Conservation (phyloP, 2,329 filamentous ascomycete species). For the Diaporthe longicolla region DNA sequence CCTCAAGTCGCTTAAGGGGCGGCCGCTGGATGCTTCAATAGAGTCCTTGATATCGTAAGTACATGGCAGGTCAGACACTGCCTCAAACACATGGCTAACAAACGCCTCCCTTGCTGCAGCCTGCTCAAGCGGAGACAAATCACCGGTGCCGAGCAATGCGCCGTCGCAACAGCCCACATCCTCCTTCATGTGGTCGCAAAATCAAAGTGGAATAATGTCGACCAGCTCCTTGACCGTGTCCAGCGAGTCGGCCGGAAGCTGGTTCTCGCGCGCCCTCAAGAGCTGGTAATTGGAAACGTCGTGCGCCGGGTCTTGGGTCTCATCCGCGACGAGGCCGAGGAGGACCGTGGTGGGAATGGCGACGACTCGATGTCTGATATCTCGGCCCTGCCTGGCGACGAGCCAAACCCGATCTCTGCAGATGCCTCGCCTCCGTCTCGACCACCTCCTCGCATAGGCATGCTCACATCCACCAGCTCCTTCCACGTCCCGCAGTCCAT, state of each 20-base stretch:
- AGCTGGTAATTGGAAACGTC: constrained; percentile 95
- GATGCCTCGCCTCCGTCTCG: constrained; percentile 40
- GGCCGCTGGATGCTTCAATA: constrained; percentile 83
- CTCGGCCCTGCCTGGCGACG: constrained; percentile 44
- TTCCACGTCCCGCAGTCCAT: constrained; percentile 81
- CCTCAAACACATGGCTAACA: not conserved
- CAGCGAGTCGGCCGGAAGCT: constrained; percentile 83
- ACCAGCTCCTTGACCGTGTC: constrained; percentile 84
- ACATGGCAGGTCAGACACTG: constrained; percentile 34
- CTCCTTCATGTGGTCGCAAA: constrained; percentile 88
- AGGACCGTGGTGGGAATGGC: constrained; percentile 76
- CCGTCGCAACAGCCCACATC: constrained; percentile 90
- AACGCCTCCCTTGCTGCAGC: constrained; percentile 59
- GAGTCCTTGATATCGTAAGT: constrained; percentile 86
- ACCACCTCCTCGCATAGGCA: constrained; percentile 59
- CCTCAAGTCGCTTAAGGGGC: constrained; percentile 82
- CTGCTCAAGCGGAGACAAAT: constrained; percentile 94
- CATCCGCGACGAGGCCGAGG: constrained; percentile 91
- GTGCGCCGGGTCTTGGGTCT: constrained; percentile 90
- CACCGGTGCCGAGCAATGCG: constrained; percentile 87
- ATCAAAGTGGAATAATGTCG: constrained; percentile 82
- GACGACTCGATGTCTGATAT: constrained; percentile 73
- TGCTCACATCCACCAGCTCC: constrained; percentile 74
- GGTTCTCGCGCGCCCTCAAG: constrained; percentile 86
- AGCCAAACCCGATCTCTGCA: constrained; percentile 30